These are phyloP conservation scores for Taxawa tesnikishii DNA, from an alignment of 2,329 filamentous ascomycete genomes.

Conservation along the genomic window DNA sequence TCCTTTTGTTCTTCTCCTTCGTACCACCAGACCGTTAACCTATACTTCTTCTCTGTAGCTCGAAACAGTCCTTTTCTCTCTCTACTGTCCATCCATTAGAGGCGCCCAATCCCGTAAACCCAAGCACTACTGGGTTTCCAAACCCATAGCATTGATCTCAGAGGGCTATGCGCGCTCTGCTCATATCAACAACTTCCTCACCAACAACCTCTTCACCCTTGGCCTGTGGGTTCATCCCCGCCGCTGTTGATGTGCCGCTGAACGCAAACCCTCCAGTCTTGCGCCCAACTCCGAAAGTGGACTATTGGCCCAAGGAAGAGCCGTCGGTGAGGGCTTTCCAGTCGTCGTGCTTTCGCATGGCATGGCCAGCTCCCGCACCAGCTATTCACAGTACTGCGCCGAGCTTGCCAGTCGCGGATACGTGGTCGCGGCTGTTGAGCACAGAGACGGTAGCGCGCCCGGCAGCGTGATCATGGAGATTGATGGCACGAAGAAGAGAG, in stretches of 20 bases:
- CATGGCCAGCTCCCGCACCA: slow-evolving; percentile 32
- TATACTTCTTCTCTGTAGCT: no score
- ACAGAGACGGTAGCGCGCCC: slow-evolving; percentile 34
- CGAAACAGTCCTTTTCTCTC: slow-evolving; percentile 29
- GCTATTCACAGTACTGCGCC: slow-evolving; percentile 34
- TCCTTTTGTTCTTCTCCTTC: background rate
- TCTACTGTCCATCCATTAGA: slow-evolving; percentile 30
- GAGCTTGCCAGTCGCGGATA: slow-evolving; percentile 33
- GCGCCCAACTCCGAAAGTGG: slow-evolving; percentile 9
- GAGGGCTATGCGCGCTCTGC: slow-evolving; percentile 32
- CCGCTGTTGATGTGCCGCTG: slow-evolving; percentile 29
- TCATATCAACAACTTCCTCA: slow-evolving; percentile 22
- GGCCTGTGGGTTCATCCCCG: slow-evolving; percentile 31
- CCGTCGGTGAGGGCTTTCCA: no score
- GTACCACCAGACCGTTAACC: no score
- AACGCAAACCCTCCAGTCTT: no score
- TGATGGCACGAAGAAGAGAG: slow-evolving; percentile 18
- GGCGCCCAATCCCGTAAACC: slow-evolving; percentile 13
- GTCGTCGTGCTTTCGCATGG: slow-evolving; percentile 35
- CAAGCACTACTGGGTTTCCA: slow-evolving; percentile 30
- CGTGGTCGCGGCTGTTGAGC: slow-evolving; percentile 34
- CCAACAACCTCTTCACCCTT: slow-evolving; percentile 26
- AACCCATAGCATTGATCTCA: slow-evolving; percentile 28
- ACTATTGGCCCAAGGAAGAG: slow-evolving; percentile 14
- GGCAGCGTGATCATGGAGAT: slow-evolving; percentile 26